Percentiles rank a stretch among this genome's conserved stretches.
These are phyloP conservation scores for Butyriboletus pseudospeciosus DNA, from an alignment of 1,284 basidiomycete genomes.

Conservation along the genomic window DNA sequence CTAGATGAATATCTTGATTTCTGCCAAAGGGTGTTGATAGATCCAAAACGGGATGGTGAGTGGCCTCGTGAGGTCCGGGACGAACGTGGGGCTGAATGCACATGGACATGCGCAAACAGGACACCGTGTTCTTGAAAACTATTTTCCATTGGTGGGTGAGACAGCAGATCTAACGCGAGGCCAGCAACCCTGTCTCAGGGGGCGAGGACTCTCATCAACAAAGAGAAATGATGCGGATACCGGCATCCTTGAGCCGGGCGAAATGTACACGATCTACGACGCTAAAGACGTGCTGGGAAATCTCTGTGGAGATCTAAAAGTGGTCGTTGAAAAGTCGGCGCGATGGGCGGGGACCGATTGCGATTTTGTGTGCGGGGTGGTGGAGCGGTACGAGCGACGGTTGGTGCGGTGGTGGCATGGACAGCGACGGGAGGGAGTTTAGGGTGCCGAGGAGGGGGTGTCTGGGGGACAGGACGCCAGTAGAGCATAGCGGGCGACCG, in stretches of 20 bases:
- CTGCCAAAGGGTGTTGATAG: constrained; percentile 55
- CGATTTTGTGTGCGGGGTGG: constrained; percentile 47
- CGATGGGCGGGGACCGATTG: constrained; percentile 49
- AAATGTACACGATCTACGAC: constrained; percentile 56
- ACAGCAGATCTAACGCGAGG: not conserved
- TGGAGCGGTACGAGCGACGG: constrained; percentile 60
- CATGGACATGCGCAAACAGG: constrained; percentile 11
- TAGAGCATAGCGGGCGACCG: not conserved
- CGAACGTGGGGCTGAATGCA: constrained; percentile 15
- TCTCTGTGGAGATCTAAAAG: constrained; percentile 46
- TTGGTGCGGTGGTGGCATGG: constrained; percentile 46
- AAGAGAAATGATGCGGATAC: constrained; percentile 14
- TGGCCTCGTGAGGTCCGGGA: constrained; percentile 4
- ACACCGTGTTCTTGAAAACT: constrained; percentile 34
- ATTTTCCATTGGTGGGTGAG: constrained; percentile 39
- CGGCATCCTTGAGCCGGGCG: constrained; percentile 44
- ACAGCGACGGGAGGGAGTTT: constrained; percentile 4
- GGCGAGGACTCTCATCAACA: constrained; percentile 29
- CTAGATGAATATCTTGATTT: constrained; percentile 68
- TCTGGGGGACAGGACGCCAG: constrained; percentile 4
- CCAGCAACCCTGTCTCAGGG: constrained; percentile 1
- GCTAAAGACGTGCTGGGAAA: constrained; percentile 55
- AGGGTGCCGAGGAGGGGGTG: constrained; percentile 7
- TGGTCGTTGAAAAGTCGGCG: constrained; percentile 47
- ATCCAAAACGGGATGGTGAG: constrained; percentile 24